Evolutionary conservation across 768 basidiomycete genomes (phyloP).

Genomic region (Filobasidium floriforme): DNA sequence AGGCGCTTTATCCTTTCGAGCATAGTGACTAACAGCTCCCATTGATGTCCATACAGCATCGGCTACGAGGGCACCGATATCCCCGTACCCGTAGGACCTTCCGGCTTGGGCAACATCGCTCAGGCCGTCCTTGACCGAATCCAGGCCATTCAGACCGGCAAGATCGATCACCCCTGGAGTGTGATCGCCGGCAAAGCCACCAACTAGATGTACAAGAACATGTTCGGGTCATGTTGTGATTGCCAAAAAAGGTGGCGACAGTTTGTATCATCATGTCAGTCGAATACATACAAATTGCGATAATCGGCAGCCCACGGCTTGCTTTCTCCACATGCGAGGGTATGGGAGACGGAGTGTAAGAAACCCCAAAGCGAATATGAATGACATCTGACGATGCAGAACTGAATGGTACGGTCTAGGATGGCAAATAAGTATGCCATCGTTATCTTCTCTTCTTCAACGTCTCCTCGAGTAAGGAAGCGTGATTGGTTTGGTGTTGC

Average conservation of each 20-base stretch:
- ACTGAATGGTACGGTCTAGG: too few relatives aligned
- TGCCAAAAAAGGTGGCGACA: neutral
- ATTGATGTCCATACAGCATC: conserved; percentile 47
- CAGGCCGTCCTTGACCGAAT: conserved; percentile 63
- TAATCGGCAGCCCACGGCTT: neutral
- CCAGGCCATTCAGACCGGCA: conserved; percentile 69
- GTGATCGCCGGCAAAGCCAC: conserved; percentile 47
- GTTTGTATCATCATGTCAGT: neutral
- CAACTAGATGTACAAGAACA: neutral
- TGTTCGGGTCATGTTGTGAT: too few relatives aligned
- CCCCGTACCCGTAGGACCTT: conserved; percentile 57
- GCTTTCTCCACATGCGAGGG: neutral
- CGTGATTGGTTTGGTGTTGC: neutral
- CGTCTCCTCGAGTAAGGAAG: neutral
- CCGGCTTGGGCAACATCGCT: conserved; percentile 75
- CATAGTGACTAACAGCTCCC: too few relatives aligned
- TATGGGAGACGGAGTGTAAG: neutral
- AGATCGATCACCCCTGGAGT: conserved; percentile 61
- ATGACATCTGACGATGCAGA: too few relatives aligned
- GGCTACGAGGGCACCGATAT: conserved; percentile 57
- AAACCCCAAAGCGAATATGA: too few relatives aligned
- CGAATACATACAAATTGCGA: too few relatives aligned
- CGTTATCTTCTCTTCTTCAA: neutral
- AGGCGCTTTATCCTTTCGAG: too few relatives aligned
- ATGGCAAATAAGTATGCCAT: too few relatives aligned